Conservation (phyloP, 805 yeast genomes). For the Suhomyces emberorum region DNA sequence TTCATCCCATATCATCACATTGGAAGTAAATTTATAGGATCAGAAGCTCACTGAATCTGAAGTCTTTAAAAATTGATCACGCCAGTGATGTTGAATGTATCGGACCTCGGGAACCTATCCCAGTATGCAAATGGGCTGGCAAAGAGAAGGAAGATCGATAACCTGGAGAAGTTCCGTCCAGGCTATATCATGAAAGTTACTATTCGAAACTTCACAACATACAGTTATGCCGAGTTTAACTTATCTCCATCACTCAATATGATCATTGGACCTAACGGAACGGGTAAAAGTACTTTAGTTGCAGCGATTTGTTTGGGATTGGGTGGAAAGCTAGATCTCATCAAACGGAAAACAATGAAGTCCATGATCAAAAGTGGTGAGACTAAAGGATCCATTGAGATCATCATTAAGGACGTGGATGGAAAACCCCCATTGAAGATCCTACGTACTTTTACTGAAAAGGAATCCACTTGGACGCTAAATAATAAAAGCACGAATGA, state of each 20-base stretch:
- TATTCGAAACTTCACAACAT: slow-evolving; percentile 65
- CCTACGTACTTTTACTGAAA: slow-evolving; percentile 44
- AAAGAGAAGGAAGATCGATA: slow-evolving; percentile 7
- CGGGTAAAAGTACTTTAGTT: slow-evolving; percentile 90
- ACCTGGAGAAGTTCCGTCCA: slow-evolving; percentile 20
- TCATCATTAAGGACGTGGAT: slow-evolving; percentile 43
- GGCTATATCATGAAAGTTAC: slow-evolving; percentile 52
- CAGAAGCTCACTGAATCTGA: no score
- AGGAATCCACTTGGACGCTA: slow-evolving; percentile 52
- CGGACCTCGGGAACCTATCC: slow-evolving; percentile 5
- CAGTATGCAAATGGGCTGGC: slow-evolving; percentile 1
- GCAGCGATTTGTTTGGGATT: slow-evolving; percentile 90
- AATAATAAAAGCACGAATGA: slow-evolving; percentile 44
- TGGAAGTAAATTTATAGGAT: no score
- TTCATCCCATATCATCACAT: no score
- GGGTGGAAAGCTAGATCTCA: slow-evolving; percentile 70
- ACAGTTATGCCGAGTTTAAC: slow-evolving; percentile 62
- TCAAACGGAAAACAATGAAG: slow-evolving; percentile 65
- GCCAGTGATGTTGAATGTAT: not conserved
- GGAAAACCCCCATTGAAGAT: slow-evolving; percentile 36
- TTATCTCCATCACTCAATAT: slow-evolving; percentile 83
- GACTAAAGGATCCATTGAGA: slow-evolving; percentile 43
- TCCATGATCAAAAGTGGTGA: slow-evolving; percentile 75
- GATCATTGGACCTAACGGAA: slow-evolving; percentile 95
- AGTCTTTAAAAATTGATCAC: no score